Evolutionary conservation across 2,329 filamentous ascomycete species (phyloP), one percentile per base, ranked within the genome.

Genomic region (Paracamarosporium sp.): DNA sequence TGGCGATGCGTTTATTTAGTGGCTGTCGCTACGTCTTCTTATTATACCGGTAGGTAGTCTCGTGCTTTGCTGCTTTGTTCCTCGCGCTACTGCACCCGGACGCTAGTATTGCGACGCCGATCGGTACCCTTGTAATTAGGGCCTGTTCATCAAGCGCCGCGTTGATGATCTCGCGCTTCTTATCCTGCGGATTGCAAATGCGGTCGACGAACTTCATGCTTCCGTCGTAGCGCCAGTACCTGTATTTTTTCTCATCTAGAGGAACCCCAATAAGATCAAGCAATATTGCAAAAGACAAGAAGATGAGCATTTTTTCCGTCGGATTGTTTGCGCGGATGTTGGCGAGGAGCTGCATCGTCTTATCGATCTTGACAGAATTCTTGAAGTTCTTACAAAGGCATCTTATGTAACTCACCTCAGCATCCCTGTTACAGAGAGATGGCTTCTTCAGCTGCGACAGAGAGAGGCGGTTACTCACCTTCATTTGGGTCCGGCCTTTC

Each of bases 211-310:
- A 82, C 25, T 81, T 84, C 90, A 94, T 93, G 65, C 85, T 86
- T 30, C 91, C 91, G 64, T 94, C 91, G 72, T 93, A 94, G 36
- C 91, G 89, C 46, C 84, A 82, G 67, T 88, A 90, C 30, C 79
- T 78, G 70, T 86, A 83, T 17, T 81, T 81, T 50, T 82, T 79
- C n/a, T 83, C 79, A 53, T 81, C 78, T 60, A 94, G 85, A 0
- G 90, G 88, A 5, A 93, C 83, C 74, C 93, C 90, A 13, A 94
- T 79, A 4, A 94, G 82, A 74, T 94, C 91, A 2, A 95, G 85
- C 17, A 94, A 81, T 0, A 90, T 88, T 0, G 91, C 93, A 79
- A 91, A 95, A 67, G 93, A 90, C 55, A 88, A 91, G 78, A 95
- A 95, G 61, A 95, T 85, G 53, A 95, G 89, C 0, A 89, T 91